Base-by-base conservation (phyloP, 768 basidiomycete genomes). In the Boletus subparvulus region DNA sequence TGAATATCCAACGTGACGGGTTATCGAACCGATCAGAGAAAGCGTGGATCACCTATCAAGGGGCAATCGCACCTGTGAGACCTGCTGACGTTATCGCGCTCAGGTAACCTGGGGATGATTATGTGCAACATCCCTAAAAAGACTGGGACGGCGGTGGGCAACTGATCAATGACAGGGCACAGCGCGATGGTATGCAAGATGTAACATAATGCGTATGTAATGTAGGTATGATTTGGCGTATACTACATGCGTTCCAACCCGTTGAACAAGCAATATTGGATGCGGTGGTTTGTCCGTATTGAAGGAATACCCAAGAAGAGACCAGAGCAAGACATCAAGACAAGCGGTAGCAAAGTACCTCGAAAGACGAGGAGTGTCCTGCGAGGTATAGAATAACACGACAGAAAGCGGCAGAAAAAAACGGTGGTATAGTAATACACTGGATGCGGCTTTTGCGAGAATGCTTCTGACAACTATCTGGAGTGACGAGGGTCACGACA, bases 241-340 rank as follows among this genome's bases (percentile, higher is more conserved):
- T 69, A 72, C 58, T 70, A 70, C 71, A 70, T 70, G 69, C 63
- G 55, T 64, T 72, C 69, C 71, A 69, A 61, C 66, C 70, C 49
- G 44, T 57, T 41, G 58, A 63, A 42, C 67, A 55, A 62, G 57
- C 48, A 58, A 60, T 52, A 64, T 69, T 30, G 62, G 42, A 46
- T 69, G 68, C 44, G 47, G 55, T 56, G 49, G 12, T 47, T 36
- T 57, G 71, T 72, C 70, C 69, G 26, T 61, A 55, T 51, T 36
- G 56, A 60, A 39, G 49, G 45, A 6, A 28, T 59, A 70, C 60
- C 47, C 69, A 70, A 72, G 69, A 69, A 70, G 50, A 68, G 51
- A 47, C 26, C 35, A 44, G 63, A 63, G 46, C 63, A 72, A 69
- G 63, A 72, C 61, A 49, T 54, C 66, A 64, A 72, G 66, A 72